Evolutionary conservation across 345 rosid genomes (phyloP).

Genomic region (Gossypium arboreum): DNA sequence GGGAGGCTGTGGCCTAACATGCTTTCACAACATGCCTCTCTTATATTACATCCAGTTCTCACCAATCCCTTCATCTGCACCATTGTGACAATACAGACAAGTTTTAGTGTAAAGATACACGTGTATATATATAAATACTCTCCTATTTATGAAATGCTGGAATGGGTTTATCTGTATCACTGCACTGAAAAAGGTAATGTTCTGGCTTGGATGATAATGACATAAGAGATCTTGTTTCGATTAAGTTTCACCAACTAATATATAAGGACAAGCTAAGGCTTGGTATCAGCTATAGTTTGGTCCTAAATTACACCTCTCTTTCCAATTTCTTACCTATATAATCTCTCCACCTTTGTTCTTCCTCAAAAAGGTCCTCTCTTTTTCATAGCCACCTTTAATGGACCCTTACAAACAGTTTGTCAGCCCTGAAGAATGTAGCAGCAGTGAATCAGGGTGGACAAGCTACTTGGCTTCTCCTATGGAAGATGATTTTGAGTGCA

Average conservation of each 20-base stretch:
- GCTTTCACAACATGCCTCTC: slow-evolving; percentile 33
- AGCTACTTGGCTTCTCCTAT: slow-evolving; percentile 54
- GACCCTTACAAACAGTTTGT: slow-evolving; percentile 31
- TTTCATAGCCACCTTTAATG: slow-evolving; percentile 17
- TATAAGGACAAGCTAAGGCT: slow-evolving; percentile 10
- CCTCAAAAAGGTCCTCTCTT: background rate
- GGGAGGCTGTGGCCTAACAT: slow-evolving; percentile 33
- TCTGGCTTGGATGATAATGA: background rate
- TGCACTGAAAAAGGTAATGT: background rate
- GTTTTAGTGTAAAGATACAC: slow-evolving; percentile 31
- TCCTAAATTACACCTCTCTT: background rate
- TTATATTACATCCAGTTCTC: slow-evolving; percentile 12
- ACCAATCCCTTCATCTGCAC: slow-evolving; percentile 27
- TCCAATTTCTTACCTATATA: background rate
- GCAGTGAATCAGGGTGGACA: slow-evolving; percentile 91
- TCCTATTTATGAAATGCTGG: background rate
- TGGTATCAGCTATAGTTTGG: background rate
- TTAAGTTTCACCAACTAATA: background rate
- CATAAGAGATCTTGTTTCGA: background rate
- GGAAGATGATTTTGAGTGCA: slow-evolving; percentile 40
- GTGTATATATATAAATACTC: background rate
- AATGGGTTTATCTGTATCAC: background rate
- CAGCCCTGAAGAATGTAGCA: slow-evolving; percentile 61
- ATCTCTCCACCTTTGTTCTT: background rate
- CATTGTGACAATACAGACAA: slow-evolving; percentile 30